These are phyloP conservation scores for Daldinia eschscholtzii DNA, from an alignment of 2,329 filamentous ascomycete species.

Conservation along the genomic window DNA sequence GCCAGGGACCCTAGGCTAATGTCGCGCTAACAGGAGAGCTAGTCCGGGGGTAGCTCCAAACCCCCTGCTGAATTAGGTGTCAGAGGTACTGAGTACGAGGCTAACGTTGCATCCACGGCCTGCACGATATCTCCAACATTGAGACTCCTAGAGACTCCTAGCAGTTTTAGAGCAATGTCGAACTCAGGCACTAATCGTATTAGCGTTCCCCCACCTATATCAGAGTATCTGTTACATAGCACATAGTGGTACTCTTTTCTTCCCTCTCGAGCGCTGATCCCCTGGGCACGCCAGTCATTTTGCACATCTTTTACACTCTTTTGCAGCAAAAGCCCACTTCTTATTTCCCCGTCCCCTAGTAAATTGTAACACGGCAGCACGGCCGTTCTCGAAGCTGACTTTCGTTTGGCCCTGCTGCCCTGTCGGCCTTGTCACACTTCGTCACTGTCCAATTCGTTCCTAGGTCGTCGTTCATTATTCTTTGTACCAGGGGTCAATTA, in stretches of 20 bases:
- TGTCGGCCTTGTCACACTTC: constrained; percentile 34
- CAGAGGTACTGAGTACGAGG: constrained; percentile 28
- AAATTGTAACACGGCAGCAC: constrained; percentile 34
- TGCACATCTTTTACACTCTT: constrained; percentile 22
- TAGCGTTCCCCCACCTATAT: constrained; percentile 13
- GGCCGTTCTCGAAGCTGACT: constrained; percentile 34
- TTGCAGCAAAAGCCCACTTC: constrained; percentile 32
- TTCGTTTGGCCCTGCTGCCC: constrained; percentile 35
- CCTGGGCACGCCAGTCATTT: constrained; percentile 32
- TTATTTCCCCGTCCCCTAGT: constrained; percentile 43
- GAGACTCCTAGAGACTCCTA: background rate
- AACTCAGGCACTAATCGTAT: constrained; percentile 28
- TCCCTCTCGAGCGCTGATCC: constrained; percentile 33
- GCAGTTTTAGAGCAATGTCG: constrained; percentile 11
- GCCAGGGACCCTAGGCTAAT: constrained; percentile 43
- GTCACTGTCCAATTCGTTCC: constrained; percentile 21
- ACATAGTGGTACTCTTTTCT: background rate
- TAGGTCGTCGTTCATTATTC: constrained; percentile 13
- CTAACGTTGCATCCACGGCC: constrained; percentile 10
- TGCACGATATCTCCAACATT: constrained; percentile 19
- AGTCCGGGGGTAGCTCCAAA: constrained; percentile 41
- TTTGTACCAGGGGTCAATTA: constrained; percentile 20
- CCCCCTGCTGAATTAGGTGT: constrained; percentile 21
- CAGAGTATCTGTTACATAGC: constrained; percentile 26
- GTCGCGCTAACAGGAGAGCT: constrained; percentile 30